Percentiles rank a stretch among this genome's conserved stretches.
phyloP scores from a whole-genome alignment of 441 rosid species.

The Croton laevigatus region DNA sequence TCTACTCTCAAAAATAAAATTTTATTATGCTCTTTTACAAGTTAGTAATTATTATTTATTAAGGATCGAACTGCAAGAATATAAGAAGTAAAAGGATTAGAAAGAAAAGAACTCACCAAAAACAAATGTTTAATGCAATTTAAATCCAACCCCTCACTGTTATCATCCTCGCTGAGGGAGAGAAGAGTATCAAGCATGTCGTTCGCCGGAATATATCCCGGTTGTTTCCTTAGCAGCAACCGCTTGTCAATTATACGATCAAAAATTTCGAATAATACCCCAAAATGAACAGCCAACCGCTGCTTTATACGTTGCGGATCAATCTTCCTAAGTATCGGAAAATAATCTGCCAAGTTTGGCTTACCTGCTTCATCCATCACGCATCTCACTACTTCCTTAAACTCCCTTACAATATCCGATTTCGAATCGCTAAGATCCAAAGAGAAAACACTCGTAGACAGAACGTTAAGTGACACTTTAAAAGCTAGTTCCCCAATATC shows the following conservation, averaged over 20 bases:
- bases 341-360: slow-evolving; percentile 24
- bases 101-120: slow-evolving; percentile 8
- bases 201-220: neutral
- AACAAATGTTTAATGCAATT: slow-evolving; percentile 19
- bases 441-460: slow-evolving; percentile 17
- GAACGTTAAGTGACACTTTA: neutral
- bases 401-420: neutral
- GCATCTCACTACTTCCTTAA: slow-evolving; percentile 9
- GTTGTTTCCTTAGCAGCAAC: slow-evolving; percentile 6
- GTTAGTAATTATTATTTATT: too few relatives aligned
- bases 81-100: too few relatives aligned
- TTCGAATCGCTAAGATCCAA: slow-evolving; percentile 9
- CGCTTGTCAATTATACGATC: slow-evolving; percentile 15
- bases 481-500: slow-evolving; percentile 20
- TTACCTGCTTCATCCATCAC: slow-evolving; percentile 19
- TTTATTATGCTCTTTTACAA: too few relatives aligned
- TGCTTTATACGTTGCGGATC: slow-evolving; percentile 18
- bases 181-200: slow-evolving; percentile 33
- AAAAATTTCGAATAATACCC: neutral
- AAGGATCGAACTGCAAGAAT: too few relatives aligned
- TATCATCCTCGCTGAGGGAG: slow-evolving; percentile 11
- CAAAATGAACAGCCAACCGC: neutral
- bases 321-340: slow-evolving; percentile 8
- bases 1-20: too few relatives aligned
- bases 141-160: neutral